A percentile compares a stretch with the other conserved stretches of the same genome.
Conservation (phyloP, 371 early-diverging fungal genomes). For the Basidiobolus meristosporus region DNA sequence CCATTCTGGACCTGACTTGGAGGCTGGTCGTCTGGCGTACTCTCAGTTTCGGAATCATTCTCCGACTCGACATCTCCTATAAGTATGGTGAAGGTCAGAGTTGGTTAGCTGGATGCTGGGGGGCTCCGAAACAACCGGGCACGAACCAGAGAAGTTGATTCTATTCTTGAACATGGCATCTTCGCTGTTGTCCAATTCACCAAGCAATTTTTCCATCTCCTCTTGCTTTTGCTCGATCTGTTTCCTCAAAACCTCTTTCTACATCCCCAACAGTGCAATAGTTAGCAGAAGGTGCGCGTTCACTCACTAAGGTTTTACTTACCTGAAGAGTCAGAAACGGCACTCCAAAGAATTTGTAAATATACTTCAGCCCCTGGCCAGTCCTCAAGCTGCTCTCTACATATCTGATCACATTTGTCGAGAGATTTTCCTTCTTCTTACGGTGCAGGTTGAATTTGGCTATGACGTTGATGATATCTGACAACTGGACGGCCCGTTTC, state of each 20-base stretch:
- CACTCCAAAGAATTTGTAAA: slow-evolving; percentile 35
- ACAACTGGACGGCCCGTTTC: background rate
- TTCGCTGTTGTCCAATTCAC: background rate
- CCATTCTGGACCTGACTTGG: too few relatives aligned
- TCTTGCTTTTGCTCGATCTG: slow-evolving; percentile 1
- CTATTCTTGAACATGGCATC: background rate
- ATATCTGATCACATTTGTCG: slow-evolving; percentile 34
- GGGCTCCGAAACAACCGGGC: background rate
- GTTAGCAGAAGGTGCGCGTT: background rate
- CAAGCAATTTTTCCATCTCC: slow-evolving; percentile 1
- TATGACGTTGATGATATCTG: background rate
- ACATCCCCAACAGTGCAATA: background rate
- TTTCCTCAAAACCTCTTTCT: background rate
- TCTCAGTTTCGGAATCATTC: background rate
- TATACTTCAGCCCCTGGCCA: slow-evolving; percentile 35
- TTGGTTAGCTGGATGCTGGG: background rate
- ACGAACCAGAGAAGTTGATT: background rate
- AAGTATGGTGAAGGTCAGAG: too few relatives aligned
- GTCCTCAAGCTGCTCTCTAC: slow-evolving; percentile 33
- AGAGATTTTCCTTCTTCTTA: slow-evolving; percentile 8
- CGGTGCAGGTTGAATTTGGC: slow-evolving; percentile 2
- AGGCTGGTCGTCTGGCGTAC: background rate
- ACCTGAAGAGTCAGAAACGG: slow-evolving; percentile 40
- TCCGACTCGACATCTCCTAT: background rate
- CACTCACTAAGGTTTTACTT: slow-evolving; percentile 4